Evolutionary conservation across 176 grass and related monocot genomes (phyloP).

Genomic region (Cymbopogon citratus): DNA sequence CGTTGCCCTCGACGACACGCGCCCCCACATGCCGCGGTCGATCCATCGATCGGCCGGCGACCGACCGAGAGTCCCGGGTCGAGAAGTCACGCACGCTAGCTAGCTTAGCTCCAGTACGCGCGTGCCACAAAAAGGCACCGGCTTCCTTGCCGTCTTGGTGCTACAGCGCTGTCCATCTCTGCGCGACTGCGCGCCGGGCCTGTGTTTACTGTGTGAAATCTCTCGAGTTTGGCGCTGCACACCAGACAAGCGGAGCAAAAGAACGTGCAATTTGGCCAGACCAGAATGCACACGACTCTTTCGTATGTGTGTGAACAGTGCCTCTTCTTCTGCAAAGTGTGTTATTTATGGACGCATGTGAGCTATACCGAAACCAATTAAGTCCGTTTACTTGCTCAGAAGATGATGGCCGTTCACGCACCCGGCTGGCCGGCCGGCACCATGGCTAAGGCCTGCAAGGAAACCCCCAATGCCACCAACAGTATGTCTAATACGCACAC

Average conservation of each 20-base stretch:
- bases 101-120: not conserved
- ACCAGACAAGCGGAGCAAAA: not conserved
- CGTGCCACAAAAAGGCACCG: slow-evolving; percentile 10
- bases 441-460: slow-evolving; percentile 20
- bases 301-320: not conserved
- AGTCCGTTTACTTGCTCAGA: slow-evolving; percentile 25
- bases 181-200: not conserved
- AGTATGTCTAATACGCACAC: no score
- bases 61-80: not conserved
- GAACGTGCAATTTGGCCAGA: slow-evolving; percentile 4
- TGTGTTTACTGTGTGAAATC: not conserved
- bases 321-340: not conserved
- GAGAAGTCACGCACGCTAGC: not conserved
- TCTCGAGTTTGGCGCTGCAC: not conserved
- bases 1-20: not conserved
- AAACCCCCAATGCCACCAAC: not conserved
- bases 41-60: not conserved
- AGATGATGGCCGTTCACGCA: not conserved
- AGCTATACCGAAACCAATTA: not conserved
- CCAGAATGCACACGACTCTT: not conserved
- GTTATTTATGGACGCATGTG: slow-evolving; percentile 18
- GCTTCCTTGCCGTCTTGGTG: not conserved
- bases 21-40: slow-evolving; percentile 18
- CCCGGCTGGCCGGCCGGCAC: no score
- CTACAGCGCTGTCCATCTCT: not conserved